Conservation (phyloP, 345 rosid species). For the Pugionium dolabratum region DNA sequence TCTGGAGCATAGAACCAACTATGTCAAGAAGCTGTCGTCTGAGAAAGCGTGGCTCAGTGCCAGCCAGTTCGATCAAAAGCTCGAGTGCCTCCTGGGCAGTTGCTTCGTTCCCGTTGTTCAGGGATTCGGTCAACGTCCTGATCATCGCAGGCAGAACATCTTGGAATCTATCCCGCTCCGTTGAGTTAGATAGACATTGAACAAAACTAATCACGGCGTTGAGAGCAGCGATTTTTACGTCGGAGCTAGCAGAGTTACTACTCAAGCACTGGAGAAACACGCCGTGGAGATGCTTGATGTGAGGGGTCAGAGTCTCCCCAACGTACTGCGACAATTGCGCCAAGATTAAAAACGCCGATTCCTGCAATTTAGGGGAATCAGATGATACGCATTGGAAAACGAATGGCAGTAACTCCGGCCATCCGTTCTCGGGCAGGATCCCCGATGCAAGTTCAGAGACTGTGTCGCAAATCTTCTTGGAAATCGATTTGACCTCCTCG, state of each 20-base stretch:
- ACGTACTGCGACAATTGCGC: slow-evolving; percentile 93
- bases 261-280: slow-evolving; percentile 77
- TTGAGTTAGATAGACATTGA: slow-evolving; percentile 67
- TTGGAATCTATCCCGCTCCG: slow-evolving; percentile 94
- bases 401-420: slow-evolving; percentile 97
- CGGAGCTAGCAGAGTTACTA: slow-evolving; percentile 53
- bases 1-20: slow-evolving; percentile 94
- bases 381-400: slow-evolving; percentile 93
- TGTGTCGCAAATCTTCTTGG: slow-evolving; percentile 91
- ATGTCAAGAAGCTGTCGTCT: slow-evolving; percentile 93
- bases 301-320: slow-evolving; percentile 79
- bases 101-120: slow-evolving; percentile 87
- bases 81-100: slow-evolving; percentile 97
- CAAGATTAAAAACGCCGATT: slow-evolving; percentile 83
- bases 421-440: slow-evolving; percentile 76
- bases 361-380: slow-evolving; percentile 78
- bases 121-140: slow-evolving; percentile 84
- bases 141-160: slow-evolving; percentile 95
- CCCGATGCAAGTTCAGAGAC: slow-evolving; percentile 93
- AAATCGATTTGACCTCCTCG: slow-evolving; percentile 71
- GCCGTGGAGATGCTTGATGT: slow-evolving; percentile 77
- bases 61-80: slow-evolving; percentile 90
- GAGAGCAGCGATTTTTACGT: slow-evolving; percentile 91
- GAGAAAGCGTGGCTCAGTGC: slow-evolving; percentile 88
- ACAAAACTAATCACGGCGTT: slow-evolving; percentile 93